A percentile compares a stretch with the other conserved stretches of the same genome.
Conservation (phyloP, 768 basidiomycete species). For the Lepiota venenata region DNA sequence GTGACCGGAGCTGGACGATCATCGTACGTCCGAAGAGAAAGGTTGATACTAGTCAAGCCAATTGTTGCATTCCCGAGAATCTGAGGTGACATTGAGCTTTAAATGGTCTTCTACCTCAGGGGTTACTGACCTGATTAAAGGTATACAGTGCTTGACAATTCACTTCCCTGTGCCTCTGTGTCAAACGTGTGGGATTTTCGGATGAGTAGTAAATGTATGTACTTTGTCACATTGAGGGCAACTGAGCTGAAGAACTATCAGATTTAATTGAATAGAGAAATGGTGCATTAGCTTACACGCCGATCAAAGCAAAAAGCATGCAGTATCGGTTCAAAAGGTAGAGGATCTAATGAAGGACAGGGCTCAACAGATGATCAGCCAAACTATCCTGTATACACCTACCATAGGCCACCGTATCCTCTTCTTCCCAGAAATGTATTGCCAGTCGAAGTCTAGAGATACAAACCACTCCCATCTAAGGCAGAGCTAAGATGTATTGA, state of each 20-base stretch:
- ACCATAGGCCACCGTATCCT: slow-evolving; percentile 70
- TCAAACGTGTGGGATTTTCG: not conserved
- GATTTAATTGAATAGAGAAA: not conserved
- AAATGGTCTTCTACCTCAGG: slow-evolving; percentile 8
- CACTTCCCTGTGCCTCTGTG: slow-evolving; percentile 33
- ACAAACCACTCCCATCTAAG: slow-evolving; percentile 66
- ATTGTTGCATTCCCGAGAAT: slow-evolving; percentile 42
- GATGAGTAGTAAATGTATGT: slow-evolving; percentile 16
- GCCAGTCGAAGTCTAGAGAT: slow-evolving; percentile 63
- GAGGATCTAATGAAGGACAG: slow-evolving; percentile 39
- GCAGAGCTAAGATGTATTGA: not conserved
- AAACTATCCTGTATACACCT: not conserved
- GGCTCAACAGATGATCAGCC: not conserved
- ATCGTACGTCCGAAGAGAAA: slow-evolving; percentile 64
- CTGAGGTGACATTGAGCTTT: not conserved
- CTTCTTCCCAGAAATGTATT: slow-evolving; percentile 52
- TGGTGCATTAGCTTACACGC: slow-evolving; percentile 48
- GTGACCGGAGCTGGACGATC: slow-evolving; percentile 12
- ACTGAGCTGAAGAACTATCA: slow-evolving; percentile 36
- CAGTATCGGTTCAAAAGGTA: slow-evolving; percentile 71
- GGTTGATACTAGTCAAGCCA: slow-evolving; percentile 68
- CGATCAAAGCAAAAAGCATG: slow-evolving; percentile 60
- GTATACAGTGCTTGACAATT: slow-evolving; percentile 69
- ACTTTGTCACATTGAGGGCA: slow-evolving; percentile 55
- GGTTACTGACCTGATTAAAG: slow-evolving; percentile 47